Conservation (phyloP, 352 stramenopile genomes). For the Discostella stelligera region DNA sequence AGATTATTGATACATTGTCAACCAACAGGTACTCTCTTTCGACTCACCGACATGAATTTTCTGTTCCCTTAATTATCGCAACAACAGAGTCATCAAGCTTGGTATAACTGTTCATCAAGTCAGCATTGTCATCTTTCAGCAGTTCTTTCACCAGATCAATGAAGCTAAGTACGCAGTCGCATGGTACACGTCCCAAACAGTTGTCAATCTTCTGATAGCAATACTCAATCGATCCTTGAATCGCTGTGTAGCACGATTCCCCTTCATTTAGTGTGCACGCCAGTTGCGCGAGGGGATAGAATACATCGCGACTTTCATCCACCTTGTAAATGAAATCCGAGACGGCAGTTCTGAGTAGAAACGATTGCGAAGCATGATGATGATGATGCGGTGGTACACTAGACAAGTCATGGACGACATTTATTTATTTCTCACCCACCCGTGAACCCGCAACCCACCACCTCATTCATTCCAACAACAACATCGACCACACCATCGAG, state of each 20-base stretch:
- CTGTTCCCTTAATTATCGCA: background rate
- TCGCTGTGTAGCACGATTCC: background rate
- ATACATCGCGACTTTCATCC: background rate
- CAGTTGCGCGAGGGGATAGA: background rate
- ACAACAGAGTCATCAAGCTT: background rate
- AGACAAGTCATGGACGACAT: background rate
- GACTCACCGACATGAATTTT: background rate
- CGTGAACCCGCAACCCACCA: background rate
- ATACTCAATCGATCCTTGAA: background rate
- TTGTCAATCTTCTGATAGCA: background rate
- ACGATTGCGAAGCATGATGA: background rate
- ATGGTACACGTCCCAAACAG: background rate
- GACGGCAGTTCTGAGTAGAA: background rate
- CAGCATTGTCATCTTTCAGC: background rate
- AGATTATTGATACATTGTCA: background rate
- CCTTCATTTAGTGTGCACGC: background rate
- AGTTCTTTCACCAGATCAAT: background rate
- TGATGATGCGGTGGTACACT: background rate
- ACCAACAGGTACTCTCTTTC: background rate
- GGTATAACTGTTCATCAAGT: background rate
- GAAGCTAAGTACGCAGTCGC: constrained; percentile 4
- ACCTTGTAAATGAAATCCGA: background rate
- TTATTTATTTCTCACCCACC: background rate
- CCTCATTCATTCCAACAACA: background rate
- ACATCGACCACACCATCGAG: background rate